Evolutionary conservation across 2,329 filamentous ascomycete genomes (phyloP).

Genomic region (Sporothrix curviconia): DNA sequence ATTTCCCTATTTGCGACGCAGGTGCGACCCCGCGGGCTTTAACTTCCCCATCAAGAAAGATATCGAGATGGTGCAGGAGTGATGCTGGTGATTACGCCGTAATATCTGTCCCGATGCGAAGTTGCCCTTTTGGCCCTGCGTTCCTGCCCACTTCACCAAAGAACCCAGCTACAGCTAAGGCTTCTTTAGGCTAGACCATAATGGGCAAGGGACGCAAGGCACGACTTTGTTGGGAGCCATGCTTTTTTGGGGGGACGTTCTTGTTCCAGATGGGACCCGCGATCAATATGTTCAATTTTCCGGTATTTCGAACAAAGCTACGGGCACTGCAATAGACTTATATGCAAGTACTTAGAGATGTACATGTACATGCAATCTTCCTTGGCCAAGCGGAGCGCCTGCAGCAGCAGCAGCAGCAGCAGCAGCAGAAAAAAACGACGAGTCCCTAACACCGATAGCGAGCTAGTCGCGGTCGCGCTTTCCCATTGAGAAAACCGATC

Average conservation of each 20-base stretch:
- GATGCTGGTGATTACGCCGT: constrained; percentile 15
- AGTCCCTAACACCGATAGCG: not conserved
- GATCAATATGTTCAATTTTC: not conserved
- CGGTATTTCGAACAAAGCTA: not conserved
- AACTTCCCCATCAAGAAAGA: constrained; percentile 12
- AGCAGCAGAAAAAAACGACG: not conserved
- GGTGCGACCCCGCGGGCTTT: constrained; percentile 1
- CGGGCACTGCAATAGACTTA: not conserved
- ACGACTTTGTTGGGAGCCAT: constrained; percentile 12
- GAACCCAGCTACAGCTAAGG: not conserved
- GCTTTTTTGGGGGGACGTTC: not conserved
- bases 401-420: too few relatives aligned
- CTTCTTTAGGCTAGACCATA: not conserved
- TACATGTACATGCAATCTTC: too few relatives aligned
- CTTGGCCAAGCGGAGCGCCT: not conserved
- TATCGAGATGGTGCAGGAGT: not conserved
- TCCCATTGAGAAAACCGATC: not conserved
- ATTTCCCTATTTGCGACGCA: not conserved
- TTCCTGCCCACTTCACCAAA: not conserved
- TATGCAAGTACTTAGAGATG: not conserved
- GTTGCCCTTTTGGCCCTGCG: not conserved
- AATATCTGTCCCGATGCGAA: constrained; percentile 4
- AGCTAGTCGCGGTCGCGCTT: not conserved
- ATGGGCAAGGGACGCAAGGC: constrained; percentile 1
- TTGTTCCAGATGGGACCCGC: not conserved